Conservation (phyloP, 306 rosid species). For the Trifolium subterraneum region DNA sequence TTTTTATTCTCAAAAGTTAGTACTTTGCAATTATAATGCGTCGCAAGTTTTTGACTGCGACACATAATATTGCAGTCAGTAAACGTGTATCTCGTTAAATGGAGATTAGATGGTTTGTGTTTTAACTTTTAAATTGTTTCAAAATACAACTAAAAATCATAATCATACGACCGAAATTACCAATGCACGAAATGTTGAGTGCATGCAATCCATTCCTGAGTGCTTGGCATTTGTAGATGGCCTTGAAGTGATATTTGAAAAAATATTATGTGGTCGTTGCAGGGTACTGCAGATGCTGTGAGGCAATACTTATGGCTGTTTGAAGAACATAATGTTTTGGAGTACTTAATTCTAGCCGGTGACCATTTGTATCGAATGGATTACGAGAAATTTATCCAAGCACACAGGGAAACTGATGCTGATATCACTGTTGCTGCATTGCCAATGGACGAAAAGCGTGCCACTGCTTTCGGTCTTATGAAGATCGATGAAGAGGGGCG, state of each 20-base stretch:
- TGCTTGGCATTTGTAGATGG: background rate
- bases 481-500: conserved; percentile 98
- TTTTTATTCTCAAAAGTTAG: no score
- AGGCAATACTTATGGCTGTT: conserved; percentile 95
- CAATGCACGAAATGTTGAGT: no score
- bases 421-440: conserved; percentile 98
- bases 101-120: no score
- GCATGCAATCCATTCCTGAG: no score
- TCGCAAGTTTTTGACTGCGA: no score
- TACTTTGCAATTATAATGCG: no score
- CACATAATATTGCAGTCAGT: no score
- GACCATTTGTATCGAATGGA: conserved; percentile 98
- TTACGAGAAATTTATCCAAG: conserved; percentile 93
- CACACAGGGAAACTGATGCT: conserved; percentile 93
- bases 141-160: no score
- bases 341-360: conserved; percentile 85
- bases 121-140: no score
- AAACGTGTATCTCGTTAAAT: no score
- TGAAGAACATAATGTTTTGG: conserved; percentile 97
- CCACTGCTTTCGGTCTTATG: conserved; percentile 96
- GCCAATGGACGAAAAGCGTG: conserved; percentile 97
- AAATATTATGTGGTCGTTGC: conserved; percentile 17
- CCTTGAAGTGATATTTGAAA: conserved; percentile 22
- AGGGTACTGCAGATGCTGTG: conserved; percentile 99
- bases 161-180: no score